These are phyloP conservation scores for Alternaria dauci DNA, from an alignment of 2,329 filamentous ascomycete species.

Conservation along the genomic window DNA sequence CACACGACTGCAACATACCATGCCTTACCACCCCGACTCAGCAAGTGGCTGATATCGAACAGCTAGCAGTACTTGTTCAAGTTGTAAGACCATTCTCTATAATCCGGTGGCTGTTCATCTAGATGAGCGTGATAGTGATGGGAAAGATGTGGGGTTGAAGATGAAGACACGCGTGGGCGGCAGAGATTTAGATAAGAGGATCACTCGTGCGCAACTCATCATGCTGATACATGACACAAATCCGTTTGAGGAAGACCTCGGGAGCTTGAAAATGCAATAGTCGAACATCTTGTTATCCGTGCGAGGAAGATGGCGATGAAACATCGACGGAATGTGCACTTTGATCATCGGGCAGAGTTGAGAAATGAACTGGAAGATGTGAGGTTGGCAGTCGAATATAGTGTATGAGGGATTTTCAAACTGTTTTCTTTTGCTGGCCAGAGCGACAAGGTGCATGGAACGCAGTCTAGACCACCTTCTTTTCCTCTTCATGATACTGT, in stretches of 20 bases:
- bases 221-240: neutral
- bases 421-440: neutral
- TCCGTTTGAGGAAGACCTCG: neutral
- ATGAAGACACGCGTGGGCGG: neutral
- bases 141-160: neutral
- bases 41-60: neutral
- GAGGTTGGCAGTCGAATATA: neutral
- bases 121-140: neutral
- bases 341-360: neutral
- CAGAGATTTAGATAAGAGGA: neutral
- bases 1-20: neutral
- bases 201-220: constrained; percentile 2
- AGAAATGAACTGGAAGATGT: constrained; percentile 1
- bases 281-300: neutral
- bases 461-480: neutral
- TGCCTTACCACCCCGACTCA: constrained; percentile 9
- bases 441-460: neutral
- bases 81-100: constrained; percentile 4
- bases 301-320: constrained; percentile 5
- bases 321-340: neutral
- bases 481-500: neutral
- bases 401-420: neutral
- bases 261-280: neutral
- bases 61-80: neutral
- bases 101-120: neutral